Percentiles rank a stretch among this genome's conserved stretches.
Conservation (phyloP, 1,284 basidiomycete species). For the Puccinia coronata region DNA sequence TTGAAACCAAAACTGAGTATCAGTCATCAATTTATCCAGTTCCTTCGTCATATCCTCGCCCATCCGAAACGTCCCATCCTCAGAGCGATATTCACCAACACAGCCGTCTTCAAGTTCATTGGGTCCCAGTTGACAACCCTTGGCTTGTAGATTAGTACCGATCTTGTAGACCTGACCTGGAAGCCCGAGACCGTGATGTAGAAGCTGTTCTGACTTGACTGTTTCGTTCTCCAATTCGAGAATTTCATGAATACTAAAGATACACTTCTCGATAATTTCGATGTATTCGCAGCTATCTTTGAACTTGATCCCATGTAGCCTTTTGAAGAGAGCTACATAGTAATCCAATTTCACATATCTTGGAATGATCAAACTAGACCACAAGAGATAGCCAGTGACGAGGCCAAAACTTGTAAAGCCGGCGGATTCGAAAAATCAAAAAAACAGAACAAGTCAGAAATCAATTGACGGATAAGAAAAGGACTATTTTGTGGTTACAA, state of each 20-base stretch:
- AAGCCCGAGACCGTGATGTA: background rate
- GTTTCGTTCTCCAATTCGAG: constrained; percentile 2
- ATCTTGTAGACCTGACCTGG: background rate
- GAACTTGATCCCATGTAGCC: constrained; percentile 25
- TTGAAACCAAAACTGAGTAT: constrained; percentile 40
- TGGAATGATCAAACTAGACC: constrained; percentile 27
- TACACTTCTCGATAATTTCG: constrained; percentile 23
- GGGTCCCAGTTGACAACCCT: background rate
- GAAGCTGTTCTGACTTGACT: background rate
- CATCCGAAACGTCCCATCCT: background rate
- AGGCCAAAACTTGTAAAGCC: constrained; percentile 8
- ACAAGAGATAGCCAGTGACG: constrained; percentile 23
- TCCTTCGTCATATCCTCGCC: constrained; percentile 12
- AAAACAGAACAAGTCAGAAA: background rate
- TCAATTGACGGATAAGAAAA: background rate
- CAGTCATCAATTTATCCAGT: constrained; percentile 27
- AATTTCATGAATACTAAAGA: constrained; percentile 16
- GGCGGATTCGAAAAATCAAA: background rate
- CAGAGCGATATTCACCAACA: background rate
- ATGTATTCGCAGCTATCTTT: constrained; percentile 17
- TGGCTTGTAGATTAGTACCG: background rate
- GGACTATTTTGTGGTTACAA: background rate
- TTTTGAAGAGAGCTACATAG: background rate
- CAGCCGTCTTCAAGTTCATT: background rate
- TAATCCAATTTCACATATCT: background rate